Evolutionary conservation across 805 yeast species (phyloP), one percentile per base, ranked within the genome.

Genomic region (Suhomyces xylopsoci): DNA sequence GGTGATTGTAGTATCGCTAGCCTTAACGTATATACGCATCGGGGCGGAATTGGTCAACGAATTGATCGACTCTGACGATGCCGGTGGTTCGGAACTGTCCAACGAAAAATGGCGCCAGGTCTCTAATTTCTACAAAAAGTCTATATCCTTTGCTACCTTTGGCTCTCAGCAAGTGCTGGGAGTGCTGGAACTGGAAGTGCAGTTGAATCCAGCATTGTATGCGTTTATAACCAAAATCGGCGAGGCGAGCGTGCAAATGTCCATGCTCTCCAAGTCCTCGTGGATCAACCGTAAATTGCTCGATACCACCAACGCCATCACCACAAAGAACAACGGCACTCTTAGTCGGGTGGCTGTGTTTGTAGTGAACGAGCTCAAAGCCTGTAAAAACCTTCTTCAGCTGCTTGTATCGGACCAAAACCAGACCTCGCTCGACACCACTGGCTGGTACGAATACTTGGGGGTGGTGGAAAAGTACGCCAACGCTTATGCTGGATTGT

Each of bases 261-360:
- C 77, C 2, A 70, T 70, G 6, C 61, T 75, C 40, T 63, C 71
- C 32, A 75, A 75, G 55, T 68, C 68, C 19, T 67, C 74, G 12
- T 71, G 77, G 76, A 45, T 65, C 20, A 73, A 70, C 55, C 57
- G 80, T 36, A 57, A 53, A 40, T 48, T 53, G 8, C 48, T 50
- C 19, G 51, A 47, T 14, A 38, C 45, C 42, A 45, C 48, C 17
- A 49, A 53, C 7, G 38, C 55, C 14, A 48, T 57, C 14, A 45
- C 49, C n/a, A 54, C 63, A 17, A 53, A 66, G 51, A 65, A 69
- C 42, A 70, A 75, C 55, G 76, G 80, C 2, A 72, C 76, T 1
- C 59, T 79, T n/a, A 66, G 79, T 12, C 62, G 81, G 51, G 78
- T 79, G 9, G 73, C 81, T 3, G 70, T 79, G 1, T 76, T 60